These are phyloP conservation scores for Trichosporon faecale DNA, from an alignment of 1,284 basidiomycete species.

Conservation along the genomic window DNA sequence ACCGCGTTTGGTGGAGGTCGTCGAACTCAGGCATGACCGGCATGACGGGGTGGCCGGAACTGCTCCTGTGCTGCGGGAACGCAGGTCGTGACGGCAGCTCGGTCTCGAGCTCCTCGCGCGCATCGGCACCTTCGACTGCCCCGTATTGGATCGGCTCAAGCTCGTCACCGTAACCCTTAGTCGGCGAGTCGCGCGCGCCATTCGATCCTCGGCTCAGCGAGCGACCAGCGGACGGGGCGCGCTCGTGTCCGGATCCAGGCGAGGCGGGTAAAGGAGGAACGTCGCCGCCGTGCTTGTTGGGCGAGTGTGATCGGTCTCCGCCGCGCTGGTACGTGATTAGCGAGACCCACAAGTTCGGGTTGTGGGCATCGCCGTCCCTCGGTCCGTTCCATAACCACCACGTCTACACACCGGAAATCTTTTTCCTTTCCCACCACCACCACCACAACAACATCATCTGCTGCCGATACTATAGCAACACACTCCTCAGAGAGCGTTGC, in stretches of 20 bases:
- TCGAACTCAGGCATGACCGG: slow-evolving; percentile 52
- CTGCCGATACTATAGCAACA: background rate
- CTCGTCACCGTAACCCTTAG: slow-evolving; percentile 7
- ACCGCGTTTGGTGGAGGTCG: slow-evolving; percentile 26
- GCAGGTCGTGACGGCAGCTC: slow-evolving; percentile 2
- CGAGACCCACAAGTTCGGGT: slow-evolving; percentile 18
- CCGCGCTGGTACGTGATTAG: slow-evolving; percentile 19
- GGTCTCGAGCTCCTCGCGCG: slow-evolving; percentile 4
- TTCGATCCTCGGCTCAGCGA: background rate
- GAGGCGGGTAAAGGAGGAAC: slow-evolving; percentile 9
- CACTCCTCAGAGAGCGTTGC: background rate
- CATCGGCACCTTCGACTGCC: background rate
- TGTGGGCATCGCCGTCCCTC: slow-evolving; percentile 4
- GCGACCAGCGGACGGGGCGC: background rate
- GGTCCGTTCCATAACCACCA: background rate
- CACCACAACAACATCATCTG: background rate
- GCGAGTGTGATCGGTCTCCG: slow-evolving; percentile 20
- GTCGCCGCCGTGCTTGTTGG: slow-evolving; percentile 20
- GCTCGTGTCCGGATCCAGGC: background rate
- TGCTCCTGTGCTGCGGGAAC: background rate
- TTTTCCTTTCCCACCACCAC: slow-evolving; percentile 17
- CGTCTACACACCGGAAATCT: slow-evolving; percentile 4
- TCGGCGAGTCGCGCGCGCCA: background rate
- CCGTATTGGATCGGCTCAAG: background rate
- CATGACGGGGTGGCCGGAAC: slow-evolving; percentile 30